Conservation (phyloP, 345 rosid species). For the Lenwebbia sp. region DNA sequence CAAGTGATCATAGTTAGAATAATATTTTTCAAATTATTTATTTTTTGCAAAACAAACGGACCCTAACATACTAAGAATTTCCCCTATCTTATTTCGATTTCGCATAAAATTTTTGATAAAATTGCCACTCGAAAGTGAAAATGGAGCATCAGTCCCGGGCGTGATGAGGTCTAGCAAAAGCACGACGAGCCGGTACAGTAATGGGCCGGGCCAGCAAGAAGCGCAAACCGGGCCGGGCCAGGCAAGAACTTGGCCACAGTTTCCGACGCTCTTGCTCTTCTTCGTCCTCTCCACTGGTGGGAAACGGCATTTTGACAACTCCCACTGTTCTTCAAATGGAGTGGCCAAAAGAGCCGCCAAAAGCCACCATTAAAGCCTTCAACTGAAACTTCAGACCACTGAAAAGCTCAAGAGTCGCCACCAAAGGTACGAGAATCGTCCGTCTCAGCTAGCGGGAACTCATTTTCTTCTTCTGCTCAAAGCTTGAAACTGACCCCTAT, state of each 20-base stretch:
- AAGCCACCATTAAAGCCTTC: background rate
- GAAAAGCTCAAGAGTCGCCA: background rate
- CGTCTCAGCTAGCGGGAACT: background rate
- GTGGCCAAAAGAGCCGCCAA: background rate
- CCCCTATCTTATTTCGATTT: background rate
- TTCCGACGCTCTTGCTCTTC: background rate
- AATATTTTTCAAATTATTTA: too few species aligned
- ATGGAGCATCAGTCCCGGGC: background rate
- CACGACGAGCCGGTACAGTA: too few species aligned
- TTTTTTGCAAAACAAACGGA: too few species aligned
- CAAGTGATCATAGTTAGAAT: too few species aligned
- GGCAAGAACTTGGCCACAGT: background rate
- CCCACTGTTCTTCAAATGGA: background rate
- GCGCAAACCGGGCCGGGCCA: background rate
- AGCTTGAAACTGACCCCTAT: background rate
- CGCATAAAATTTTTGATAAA: background rate
- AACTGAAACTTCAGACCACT: background rate
- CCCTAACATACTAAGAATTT: background rate
- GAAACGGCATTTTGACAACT: background rate
- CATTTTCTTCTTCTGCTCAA: background rate
- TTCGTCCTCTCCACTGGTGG: background rate
- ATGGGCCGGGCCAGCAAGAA: background rate
- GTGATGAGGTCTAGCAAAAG: background rate
- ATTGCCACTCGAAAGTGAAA: background rate
- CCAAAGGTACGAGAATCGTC: background rate